Base-by-base conservation (phyloP, 2,329 filamentous ascomycete species). In the Fonsecaea erecta region DNA sequence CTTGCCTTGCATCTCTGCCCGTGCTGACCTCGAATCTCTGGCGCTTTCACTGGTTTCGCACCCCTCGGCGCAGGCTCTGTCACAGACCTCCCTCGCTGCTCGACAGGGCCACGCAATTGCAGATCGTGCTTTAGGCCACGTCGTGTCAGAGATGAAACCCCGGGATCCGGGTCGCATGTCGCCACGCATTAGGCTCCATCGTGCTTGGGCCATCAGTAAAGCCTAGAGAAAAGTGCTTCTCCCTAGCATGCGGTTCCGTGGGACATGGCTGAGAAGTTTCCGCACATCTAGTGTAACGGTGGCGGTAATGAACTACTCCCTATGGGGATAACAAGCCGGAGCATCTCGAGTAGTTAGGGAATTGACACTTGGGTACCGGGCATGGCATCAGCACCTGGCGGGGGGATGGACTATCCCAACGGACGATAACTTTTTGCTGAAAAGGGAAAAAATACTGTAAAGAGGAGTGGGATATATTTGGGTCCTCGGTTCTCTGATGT, bases 131-230 rank as follows among this genome's bases (percentile, higher is more conserved):
- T 24, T 3, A 24, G 18, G 43, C 43, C 43, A 48, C 43, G 21
- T 48, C 21, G 43, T 24, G 26, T 24, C 32, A 48, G 37, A 14
- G 12, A 58, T 34, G 55, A 34, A 37, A 2, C n/a, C n/a, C 24
- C 18, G 21, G 26, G 12, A 40, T 40, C n/a, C 11, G 8, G 43
- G 43, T 6, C 16, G n/a, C 26, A 32, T 18, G 24, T 58, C 55
- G 55, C 55, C 55, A 58, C 55, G 8, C 40, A 18, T 18, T 32
- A 58, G 55, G 37, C 55, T 18, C 37, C 55, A 30, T 48, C 40
- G 30, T 43, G 24, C 40, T 24, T 30, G 14, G 34, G 16, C n/a
- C 54, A 21, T 37, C 8, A 58, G 30, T 24, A 24, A 24, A 26
- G 18, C 43, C 43, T 24, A 48, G 18, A 3, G 8, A 21, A 24